These are phyloP conservation scores for Plasmopara muralis DNA, from an alignment of 352 stramenopile species.

Conservation along the genomic window DNA sequence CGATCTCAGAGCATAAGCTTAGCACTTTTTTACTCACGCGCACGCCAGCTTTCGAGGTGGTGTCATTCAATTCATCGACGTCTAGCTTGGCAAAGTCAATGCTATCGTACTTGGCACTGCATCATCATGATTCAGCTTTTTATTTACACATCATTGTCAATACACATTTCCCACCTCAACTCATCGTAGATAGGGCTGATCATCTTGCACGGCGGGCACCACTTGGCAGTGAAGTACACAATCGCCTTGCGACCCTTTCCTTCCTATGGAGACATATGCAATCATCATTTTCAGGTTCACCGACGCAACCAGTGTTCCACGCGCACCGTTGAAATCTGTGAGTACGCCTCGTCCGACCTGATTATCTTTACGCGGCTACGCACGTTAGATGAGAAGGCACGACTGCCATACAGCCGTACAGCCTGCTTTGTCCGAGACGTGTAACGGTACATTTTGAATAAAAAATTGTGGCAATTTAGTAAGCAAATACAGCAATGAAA, in stretches of 20 bases:
- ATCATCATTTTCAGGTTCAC: background rate
- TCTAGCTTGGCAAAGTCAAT: slow-evolving; percentile 86
- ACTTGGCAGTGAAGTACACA: slow-evolving; percentile 88
- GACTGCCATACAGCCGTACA: slow-evolving; percentile 8
- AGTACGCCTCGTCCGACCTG: slow-evolving; percentile 67
- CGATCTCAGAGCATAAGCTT: background rate
- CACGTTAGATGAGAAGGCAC: slow-evolving; percentile 29
- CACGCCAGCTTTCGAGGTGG: slow-evolving; percentile 69
- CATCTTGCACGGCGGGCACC: slow-evolving; percentile 89
- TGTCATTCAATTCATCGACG: slow-evolving; percentile 78
- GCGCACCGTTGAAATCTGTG: slow-evolving; percentile 55
- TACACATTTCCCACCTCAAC: slow-evolving; percentile 44
- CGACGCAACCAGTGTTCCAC: background rate
- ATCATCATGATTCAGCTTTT: background rate
- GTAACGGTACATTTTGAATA: background rate
- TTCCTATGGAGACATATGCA: slow-evolving; percentile 24
- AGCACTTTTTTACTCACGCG: slow-evolving; percentile 43
- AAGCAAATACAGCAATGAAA: no score
- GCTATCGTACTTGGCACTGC: slow-evolving; percentile 45
- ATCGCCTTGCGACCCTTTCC: slow-evolving; percentile 64
- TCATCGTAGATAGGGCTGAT: slow-evolving; percentile 85
- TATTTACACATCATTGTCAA: background rate
- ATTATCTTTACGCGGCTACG: slow-evolving; percentile 69
- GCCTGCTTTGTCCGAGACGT: background rate
- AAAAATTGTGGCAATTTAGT: background rate